These are phyloP conservation scores for Melianthus villosus DNA, from an alignment of 441 rosid genomes.

Conservation along the genomic window DNA sequence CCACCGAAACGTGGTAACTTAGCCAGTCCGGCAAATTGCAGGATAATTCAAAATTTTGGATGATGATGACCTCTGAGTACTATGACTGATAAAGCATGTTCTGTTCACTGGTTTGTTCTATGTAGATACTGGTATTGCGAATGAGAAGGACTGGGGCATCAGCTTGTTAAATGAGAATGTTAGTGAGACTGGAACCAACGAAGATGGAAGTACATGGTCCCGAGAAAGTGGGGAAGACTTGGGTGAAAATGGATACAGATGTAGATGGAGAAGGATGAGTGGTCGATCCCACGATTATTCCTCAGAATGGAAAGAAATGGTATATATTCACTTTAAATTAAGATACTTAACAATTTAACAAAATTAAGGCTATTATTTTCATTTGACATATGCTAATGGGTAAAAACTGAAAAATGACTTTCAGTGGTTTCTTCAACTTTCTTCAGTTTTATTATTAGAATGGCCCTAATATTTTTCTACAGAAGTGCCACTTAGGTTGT, in stretches of 20 bases:
- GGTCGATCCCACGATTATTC: constrained; percentile 62
- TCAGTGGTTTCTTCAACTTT: no score
- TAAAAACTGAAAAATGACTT: no score
- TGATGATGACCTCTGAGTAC: not conserved
- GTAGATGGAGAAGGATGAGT: constrained; percentile 95
- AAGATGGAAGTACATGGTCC: constrained; percentile 85
- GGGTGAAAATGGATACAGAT: constrained; percentile 73
- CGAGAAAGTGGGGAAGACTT: constrained; percentile 80
- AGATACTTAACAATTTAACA: no score
- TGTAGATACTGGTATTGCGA: constrained; percentile 93
- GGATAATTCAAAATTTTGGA: not conserved
- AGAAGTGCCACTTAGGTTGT: no score
- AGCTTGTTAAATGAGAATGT: constrained; percentile 61
- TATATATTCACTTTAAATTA: constrained; percentile 21
- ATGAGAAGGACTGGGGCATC: constrained; percentile 96
- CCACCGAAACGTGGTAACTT: constrained; percentile 83
- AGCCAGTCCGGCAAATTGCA: not conserved
- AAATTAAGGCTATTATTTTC: no score
- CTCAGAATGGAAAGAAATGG: constrained; percentile 94
- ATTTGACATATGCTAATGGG: no score
- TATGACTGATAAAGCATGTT: constrained; percentile 6
- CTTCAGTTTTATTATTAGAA: no score
- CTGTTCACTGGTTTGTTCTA: constrained; percentile 5
- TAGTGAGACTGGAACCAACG: constrained; percentile 74
- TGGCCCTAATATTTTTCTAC: no score